Evolutionary conservation across 768 basidiomycete genomes (phyloP), one percentile per base, ranked within the genome.

Genomic region (Phallus indusiatus): DNA sequence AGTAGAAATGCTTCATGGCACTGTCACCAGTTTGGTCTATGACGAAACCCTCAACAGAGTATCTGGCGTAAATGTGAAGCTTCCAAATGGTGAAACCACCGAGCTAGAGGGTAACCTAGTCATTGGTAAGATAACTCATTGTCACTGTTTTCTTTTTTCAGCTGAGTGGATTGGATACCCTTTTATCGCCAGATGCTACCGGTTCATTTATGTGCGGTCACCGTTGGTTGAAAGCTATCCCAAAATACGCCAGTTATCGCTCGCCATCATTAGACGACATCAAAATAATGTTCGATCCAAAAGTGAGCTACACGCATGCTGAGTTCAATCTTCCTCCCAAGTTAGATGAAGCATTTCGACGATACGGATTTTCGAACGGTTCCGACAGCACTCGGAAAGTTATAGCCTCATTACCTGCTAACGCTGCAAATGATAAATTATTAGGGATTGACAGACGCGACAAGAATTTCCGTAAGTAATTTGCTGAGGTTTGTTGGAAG

Each of bases 151-250:
- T n/a, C 42, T 20, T 42, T 22, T 17, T 17, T 56, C 35, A n/a
- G n/a, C n/a, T n/a, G n/a, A 20, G 16, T 8, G 53, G 42, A 17
- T 42, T 28, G 22, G 17, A 58, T 5, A 1, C 33, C 9, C 18
- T 37, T 4, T 20, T 36, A n/a, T n/a, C 21, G 35, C 6, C 9
- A 59, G 59, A 60, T 47, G 54, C 53, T 33, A 60, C 59, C 22
- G 59, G 59, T 3, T 52, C 54, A 11, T 33, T 34, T 17, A 14
- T 49, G 37, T 54, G 53, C 4, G 59, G 59, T 22, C 33, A 55
- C 12, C 20, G 35, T 5, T 60, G 59, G 59, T 37, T 60, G 14
- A 20, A 54, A 12, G 21, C 10, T n/a, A 55, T 60, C 28, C 18
- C 24, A 18, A 16, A 46, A 50, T n/a, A 6, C 18, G 6, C 47